A percentile compares a stretch with the other conserved stretches of the same genome.
Conservation (phyloP, 495 filamentous ascomycete species). For the Cercophora sp. region DNA sequence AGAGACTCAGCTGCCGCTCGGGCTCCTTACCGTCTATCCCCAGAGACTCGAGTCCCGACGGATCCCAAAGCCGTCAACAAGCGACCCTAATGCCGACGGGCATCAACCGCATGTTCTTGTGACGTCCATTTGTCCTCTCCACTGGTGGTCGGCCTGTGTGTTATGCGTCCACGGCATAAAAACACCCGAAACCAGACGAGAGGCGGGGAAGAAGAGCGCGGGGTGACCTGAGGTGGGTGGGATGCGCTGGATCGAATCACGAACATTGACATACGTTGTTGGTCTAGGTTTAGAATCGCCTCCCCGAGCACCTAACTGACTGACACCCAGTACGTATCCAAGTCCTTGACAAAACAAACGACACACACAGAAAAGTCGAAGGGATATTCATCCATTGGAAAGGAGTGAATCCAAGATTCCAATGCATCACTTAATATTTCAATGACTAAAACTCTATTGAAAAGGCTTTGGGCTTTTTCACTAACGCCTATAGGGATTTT, state of each 20-base stretch:
- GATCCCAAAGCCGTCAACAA: constrained; percentile 6
- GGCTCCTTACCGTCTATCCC: neutral
- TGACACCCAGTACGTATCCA: neutral
- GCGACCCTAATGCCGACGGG: neutral
- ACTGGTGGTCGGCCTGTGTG: too few species aligned
- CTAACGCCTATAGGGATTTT: too few species aligned
- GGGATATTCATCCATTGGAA: too few species aligned
- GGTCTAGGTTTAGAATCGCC: neutral
- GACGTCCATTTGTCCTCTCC: too few species aligned
- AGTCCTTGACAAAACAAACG: neutral
- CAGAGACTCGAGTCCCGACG: too few species aligned
- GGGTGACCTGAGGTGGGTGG: neutral
- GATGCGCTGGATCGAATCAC: neutral
- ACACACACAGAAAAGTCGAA: too few species aligned
- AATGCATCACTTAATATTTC: too few species aligned
- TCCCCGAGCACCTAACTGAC: neutral
- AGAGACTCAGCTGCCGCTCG: neutral
- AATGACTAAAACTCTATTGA: too few species aligned
- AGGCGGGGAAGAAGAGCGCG: neutral
- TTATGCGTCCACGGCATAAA: too few species aligned
- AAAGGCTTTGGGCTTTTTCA: too few species aligned
- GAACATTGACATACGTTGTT: neutral
- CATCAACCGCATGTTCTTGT: neutral
- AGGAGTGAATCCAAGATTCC: too few species aligned
- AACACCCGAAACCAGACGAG: neutral